Evolutionary conservation across 495 filamentous ascomycete genomes (phyloP), one percentile per base, ranked within the genome.

Genomic region (Friedmanniomyces endolithicus): DNA sequence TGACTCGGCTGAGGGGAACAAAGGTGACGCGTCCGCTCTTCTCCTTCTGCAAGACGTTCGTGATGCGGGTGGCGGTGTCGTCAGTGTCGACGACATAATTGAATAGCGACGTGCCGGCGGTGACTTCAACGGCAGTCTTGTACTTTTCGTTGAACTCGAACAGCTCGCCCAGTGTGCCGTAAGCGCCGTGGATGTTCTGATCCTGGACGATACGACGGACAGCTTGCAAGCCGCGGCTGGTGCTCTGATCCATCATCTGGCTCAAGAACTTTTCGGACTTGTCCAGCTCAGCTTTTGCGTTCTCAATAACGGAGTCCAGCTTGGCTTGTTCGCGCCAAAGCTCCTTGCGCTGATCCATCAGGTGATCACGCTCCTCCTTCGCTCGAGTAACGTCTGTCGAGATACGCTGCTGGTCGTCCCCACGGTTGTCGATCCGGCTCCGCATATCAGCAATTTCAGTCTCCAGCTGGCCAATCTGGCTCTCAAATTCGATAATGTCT

Each of bases 81-180:
- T 90, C 90, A 37, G 83, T 94, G 66, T 99, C 92, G 44, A 95
- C 89, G 23, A 99, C 87, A 61, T 94, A 94, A 69, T 99, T 87
- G 70, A 99, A 99, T 8, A 99, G 73, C 66, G 87, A 94, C 57
- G 84, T 83, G 6, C 92, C 94, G 9, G 89, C 94, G 3, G 88
- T 92, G 34, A 92, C 86, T 66, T 99, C 92, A 16, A 95, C 86
- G 3, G 92, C 87, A 39, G 87, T 84, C 34, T 88, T 81, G 67
- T 92, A 97, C 47, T 78, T 78, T n/a, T 94, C 87, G 48, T 74
- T 74, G 37, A 95, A 88, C 24, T 85, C 80, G 63, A 96, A 78
- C 8, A 99, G 79, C 66, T 99, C 92, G 16, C 90, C 88, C 11
- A 99, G 64, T 1, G 88, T 94, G 58, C 92, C 92, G 61, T 95